Conservation (phyloP, 2,329 filamentous ascomycete genomes). For the Cladosporium velox region DNA sequence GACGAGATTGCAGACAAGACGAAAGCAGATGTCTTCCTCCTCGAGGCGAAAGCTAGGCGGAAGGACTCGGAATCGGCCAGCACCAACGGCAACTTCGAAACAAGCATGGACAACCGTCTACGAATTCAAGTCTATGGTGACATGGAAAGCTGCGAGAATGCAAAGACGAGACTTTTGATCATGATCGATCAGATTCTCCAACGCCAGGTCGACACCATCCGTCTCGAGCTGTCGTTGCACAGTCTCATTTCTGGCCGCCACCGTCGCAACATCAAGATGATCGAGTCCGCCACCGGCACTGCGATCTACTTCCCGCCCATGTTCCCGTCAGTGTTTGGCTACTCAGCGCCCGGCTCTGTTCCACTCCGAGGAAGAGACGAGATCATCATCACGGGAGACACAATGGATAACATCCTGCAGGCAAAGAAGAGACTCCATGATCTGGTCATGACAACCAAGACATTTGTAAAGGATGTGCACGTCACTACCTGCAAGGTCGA, state of each 20-base stretch:
- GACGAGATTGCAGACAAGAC: conserved; percentile 85
- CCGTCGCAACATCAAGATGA: conserved; percentile 95
- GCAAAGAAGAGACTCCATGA: conserved; percentile 93
- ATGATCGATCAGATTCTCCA: conserved; percentile 92
- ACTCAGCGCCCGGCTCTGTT: conserved; percentile 74
- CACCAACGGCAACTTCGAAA: conserved; percentile 74
- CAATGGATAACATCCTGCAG: conserved; percentile 75
- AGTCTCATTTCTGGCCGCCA: conserved; percentile 90
- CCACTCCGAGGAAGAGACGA: conserved; percentile 81
- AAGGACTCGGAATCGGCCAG: conserved; percentile 77
- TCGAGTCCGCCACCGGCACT: conserved; percentile 92
- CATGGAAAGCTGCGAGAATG: conserved; percentile 91
- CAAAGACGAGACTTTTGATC: conserved; percentile 92
- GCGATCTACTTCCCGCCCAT: conserved; percentile 97
- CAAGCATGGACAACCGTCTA: conserved; percentile 82
- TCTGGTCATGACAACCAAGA: conserved; percentile 74
- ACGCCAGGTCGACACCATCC: conserved; percentile 74
- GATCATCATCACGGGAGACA: conserved; percentile 93
- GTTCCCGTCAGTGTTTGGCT: conserved; percentile 88
- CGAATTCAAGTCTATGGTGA: conserved; percentile 94
- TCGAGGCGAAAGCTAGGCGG: conserved; percentile 74
- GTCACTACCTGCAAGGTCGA: conserved; percentile 92
- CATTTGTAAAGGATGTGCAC: conserved; percentile 81
- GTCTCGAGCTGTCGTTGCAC: conserved; percentile 83
- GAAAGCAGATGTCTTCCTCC: conserved; percentile 93